phyloP scores from a whole-genome alignment of 108 stramenopile species.

The Epipyxis sp. region DNA sequence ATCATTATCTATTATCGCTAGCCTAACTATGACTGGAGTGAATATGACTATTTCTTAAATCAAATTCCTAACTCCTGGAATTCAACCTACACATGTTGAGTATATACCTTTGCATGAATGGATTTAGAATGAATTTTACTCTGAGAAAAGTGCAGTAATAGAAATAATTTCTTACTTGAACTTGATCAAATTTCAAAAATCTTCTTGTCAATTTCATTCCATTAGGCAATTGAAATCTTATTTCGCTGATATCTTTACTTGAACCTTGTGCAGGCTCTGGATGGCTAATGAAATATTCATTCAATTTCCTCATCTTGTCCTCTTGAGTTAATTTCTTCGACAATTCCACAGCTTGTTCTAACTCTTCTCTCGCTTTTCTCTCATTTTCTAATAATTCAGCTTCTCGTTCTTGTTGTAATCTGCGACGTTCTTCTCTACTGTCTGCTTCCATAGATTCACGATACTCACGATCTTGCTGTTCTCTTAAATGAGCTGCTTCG shows the following conservation, averaged over 20 bases:
- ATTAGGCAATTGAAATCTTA: constrained; percentile 50
- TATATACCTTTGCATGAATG: not conserved
- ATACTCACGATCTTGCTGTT: constrained; percentile 39
- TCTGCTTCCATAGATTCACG: constrained; percentile 46
- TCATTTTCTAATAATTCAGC: constrained; percentile 30
- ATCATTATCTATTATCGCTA: too few relatives aligned
- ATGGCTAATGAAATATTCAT: not conserved
- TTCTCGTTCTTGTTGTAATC: not conserved
- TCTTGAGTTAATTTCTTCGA: not conserved
- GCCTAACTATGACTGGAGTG: too few relatives aligned
- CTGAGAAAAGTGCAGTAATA: not conserved
- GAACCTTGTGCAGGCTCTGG: constrained; percentile 41
- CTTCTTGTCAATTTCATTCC: constrained; percentile 41
- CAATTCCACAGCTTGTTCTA: constrained; percentile 29
- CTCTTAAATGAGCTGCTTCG: constrained; percentile 29
- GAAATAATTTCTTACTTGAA: constrained; percentile 41
- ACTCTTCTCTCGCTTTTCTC: constrained; percentile 36
- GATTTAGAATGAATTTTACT: not conserved
- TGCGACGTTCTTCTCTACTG: constrained; percentile 33
- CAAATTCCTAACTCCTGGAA: not conserved
- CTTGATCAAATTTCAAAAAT: not conserved
- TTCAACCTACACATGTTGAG: not conserved
- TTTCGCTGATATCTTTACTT: constrained; percentile 23
- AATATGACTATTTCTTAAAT: not conserved
- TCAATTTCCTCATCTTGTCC: not conserved